Base-by-base conservation (phyloP, 1,139 yeast species). In the Blastobotrys elegans region DNA sequence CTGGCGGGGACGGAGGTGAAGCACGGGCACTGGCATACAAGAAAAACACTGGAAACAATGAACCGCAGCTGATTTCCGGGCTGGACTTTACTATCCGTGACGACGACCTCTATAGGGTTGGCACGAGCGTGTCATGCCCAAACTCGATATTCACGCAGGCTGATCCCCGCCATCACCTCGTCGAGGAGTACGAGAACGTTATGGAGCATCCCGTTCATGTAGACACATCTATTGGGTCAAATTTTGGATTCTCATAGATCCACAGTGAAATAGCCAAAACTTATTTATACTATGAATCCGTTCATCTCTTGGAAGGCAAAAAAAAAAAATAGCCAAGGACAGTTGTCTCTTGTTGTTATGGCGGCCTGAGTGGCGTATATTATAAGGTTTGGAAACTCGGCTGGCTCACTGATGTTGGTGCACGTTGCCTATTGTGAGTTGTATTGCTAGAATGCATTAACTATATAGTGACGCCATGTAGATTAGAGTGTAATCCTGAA, bases 71-170 rank as follows among this genome's bases (percentile, higher is more conserved):
- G 2, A 16, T 47, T 10, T 36, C 36, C 2, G 50, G 50, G 13
- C 21, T 36, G 26, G 55, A 53, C 33, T 53, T 44, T 40, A 49
- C 51, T 17, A 53, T 53, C 34, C 52, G 38, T 13, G 56, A 53
- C 17, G 47, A 50, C 16, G 56, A 53, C 26, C 48, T 27, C 46
- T 42, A 17, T 31, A 32, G 49, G 14, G 29, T 36, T 10, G 39
- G 32, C 16, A 44, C 48, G 2, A 37, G 34, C 2, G 14, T 40
- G 24, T 50, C 53, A 7, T 37, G 48, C 35, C 51, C 51, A 20
- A 32, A 24, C n/a, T 37, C 43, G 8, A 14, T 31, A 8, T 31
- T 38, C 17, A 47, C 53, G 5, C 38, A 32, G 20, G 32, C 22
- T 30, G 41, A 45, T n/a, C 2, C 40, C 5, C 10, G 21, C 29